These are phyloP conservation scores for Brettanomyces bruxellensis DNA, from an alignment of 805 yeast species.

Conservation along the genomic window DNA sequence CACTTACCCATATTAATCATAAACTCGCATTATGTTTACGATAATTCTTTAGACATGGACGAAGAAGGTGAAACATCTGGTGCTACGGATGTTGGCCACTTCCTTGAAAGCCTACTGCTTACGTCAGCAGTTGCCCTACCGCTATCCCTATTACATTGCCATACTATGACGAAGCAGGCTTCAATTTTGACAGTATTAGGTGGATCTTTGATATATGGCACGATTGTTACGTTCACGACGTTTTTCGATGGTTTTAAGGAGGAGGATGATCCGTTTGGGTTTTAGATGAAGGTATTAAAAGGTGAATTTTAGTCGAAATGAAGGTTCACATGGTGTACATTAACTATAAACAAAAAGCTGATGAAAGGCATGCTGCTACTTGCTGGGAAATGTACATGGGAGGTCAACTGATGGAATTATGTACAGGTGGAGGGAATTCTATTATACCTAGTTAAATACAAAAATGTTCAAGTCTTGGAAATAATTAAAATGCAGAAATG, in stretches of 20 bases:
- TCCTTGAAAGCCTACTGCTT: constrained; percentile 67
- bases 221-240: constrained; percentile 74
- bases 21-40: constrained; percentile 27
- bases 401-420: not conserved
- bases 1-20: constrained; percentile 64
- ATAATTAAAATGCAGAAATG: no score
- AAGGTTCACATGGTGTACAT: no score
- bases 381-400: no score
- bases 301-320: no score
- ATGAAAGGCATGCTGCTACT: no score
- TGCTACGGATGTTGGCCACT: constrained; percentile 72
- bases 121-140: constrained; percentile 73
- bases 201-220: constrained; percentile 73
- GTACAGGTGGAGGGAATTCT: not conserved
- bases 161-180: constrained; percentile 61
- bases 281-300: no score
- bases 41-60: constrained; percentile 44
- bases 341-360: no score
- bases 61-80: constrained; percentile 37
- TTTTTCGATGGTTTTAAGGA: constrained; percentile 53
- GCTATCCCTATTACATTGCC: constrained; percentile 64
- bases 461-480: no score
- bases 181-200: constrained; percentile 72
- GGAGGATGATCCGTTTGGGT: constrained; percentile 26
- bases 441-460: no score